A percentile compares a stretch with the other conserved stretches of the same genome.
These are phyloP conservation scores for Heracleum sosnowskyi DNA, from an alignment of 129 eudicot genomes.

Conservation along the genomic window DNA sequence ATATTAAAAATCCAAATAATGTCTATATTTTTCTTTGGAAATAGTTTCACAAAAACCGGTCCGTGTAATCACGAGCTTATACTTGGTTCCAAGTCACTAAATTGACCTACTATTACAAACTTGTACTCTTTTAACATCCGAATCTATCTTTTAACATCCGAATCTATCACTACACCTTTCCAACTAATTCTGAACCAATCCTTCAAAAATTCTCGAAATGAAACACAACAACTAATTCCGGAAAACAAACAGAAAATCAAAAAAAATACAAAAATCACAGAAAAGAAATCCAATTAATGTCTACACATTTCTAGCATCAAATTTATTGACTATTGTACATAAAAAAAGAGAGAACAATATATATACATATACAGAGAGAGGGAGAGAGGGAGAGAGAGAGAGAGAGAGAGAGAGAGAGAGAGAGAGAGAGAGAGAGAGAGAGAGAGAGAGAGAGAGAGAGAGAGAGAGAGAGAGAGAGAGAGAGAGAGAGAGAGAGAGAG, in stretches of 20 bases:
- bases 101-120: neutral
- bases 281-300: neutral
- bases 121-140: neutral
- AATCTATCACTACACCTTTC: neutral
- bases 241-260: too few relatives aligned
- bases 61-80: too few relatives aligned
- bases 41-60: too few relatives aligned
- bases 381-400: too few relatives aligned
- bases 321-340: neutral
- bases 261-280: neutral
- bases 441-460: too few relatives aligned
- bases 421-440: too few relatives aligned
- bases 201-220: neutral
- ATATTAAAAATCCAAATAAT: too few relatives aligned
- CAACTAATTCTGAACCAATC: neutral
- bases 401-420: too few relatives aligned
- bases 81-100: neutral
- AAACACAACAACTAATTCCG: neutral
- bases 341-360: too few relatives aligned
- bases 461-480: neutral
- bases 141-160: neutral
- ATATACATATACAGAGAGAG: too few relatives aligned
- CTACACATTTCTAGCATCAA: neutral
- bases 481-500: too few relatives aligned
- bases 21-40: too few relatives aligned